Evolutionary conservation across 805 yeast genomes (phyloP), one percentile per base, ranked within the genome.

Genomic region (Wickerhamiella slavikovae): DNA sequence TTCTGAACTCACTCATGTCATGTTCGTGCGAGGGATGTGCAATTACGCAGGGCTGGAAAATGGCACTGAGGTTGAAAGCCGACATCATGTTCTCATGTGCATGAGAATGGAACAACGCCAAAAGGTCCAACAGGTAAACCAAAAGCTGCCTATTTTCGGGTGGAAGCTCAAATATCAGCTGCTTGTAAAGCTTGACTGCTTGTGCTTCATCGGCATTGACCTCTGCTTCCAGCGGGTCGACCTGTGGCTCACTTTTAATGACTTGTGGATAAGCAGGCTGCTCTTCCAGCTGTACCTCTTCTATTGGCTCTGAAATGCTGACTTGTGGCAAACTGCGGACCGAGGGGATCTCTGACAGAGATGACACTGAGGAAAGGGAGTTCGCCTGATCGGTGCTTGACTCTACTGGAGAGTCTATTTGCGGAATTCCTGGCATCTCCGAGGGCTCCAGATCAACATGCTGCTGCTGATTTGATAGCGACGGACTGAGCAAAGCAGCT

Each of bases 21-120:
- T 89, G 95, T 40, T 64, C 66, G 50, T 85, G 95, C 39, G 64
- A 66, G 4, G 94, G 93, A 49, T 85, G 96, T 7, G 92, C 76
- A 30, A 89, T 58, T 12, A 89, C 70, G n/a, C 93, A 77, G 3
- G 98, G 96, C 54, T 89, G 98, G 56, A 89, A 89, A 33, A 89
- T 78, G 2, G 96, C 93, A 1, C 96, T 93, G 38, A 89, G 57
- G 48, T 89, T 89, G 42, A 80, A 67, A 1, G 93, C 78, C 2
- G 94, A 71, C 99, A 89, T 89, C 38, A 79, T 58, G 48, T 83
- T 89, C 35, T 67, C 67, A 29, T 65, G 66, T 11, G 91, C 64
- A 43, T 76, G 72, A 35, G 74, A 68, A 25, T 82, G 75, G 43
- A 89, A 91, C 55, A 82, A 66, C 10, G 92, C 74, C 34, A 89